phyloP scores from a whole-genome alignment of 1,284 basidiomycete genomes.

The Marasmius sp. region DNA sequence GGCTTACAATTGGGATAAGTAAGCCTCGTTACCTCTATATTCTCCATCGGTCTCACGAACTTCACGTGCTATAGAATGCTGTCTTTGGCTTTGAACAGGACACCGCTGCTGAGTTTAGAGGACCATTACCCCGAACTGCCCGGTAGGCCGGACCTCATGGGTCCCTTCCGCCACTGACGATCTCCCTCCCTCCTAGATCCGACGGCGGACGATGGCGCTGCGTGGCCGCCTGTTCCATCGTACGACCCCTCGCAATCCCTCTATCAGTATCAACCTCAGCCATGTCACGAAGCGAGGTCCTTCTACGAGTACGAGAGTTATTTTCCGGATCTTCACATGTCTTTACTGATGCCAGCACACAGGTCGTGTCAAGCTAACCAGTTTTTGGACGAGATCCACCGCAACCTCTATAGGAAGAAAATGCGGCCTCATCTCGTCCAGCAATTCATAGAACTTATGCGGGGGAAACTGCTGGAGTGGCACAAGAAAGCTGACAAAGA shows the following conservation, averaged over 20 bases:
- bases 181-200: not conserved
- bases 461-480: slow-evolving; percentile 10
- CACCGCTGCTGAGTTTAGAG: slow-evolving; percentile 7
- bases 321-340: not conserved
- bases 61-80: slow-evolving; percentile 6
- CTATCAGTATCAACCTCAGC: slow-evolving; percentile 13
- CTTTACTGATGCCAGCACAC: not conserved
- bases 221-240: slow-evolving; percentile 9
- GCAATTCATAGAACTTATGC: slow-evolving; percentile 13
- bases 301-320: slow-evolving; percentile 13
- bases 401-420: slow-evolving; percentile 9
- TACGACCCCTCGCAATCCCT: slow-evolving; percentile 9
- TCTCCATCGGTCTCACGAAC: not conserved
- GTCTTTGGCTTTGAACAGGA: slow-evolving; percentile 12
- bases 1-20: slow-evolving; percentile 16
- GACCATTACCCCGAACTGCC: slow-evolving; percentile 11
- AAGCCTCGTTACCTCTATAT: not conserved
- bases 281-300: slow-evolving; percentile 10
- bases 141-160: slow-evolving; percentile 3
- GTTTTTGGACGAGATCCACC: slow-evolving; percentile 13
- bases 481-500: slow-evolving; percentile 7
- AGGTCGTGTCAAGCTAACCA: slow-evolving; percentile 9
- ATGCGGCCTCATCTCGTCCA: slow-evolving; percentile 6
- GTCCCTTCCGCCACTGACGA: not conserved
- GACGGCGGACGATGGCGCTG: slow-evolving; percentile 2